Base-by-base conservation (phyloP, 495 filamentous ascomycete species). In the Penicillium paxilli region DNA sequence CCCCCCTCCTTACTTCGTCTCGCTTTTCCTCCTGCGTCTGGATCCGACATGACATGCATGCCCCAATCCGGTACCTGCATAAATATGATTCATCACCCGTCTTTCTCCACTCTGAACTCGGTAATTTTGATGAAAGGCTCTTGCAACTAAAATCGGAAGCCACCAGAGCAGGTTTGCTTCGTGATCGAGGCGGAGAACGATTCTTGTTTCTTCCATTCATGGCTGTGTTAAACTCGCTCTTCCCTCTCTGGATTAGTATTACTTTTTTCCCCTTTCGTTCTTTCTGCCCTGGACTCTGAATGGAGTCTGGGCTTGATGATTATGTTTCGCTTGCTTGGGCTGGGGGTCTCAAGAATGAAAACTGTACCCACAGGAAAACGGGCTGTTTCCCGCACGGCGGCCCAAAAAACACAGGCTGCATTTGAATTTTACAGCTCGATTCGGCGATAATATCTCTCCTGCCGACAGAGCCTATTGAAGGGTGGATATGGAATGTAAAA, bases 161-260 rank as follows among this genome's bases (percentile, higher is more conserved):
- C 37, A 49, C 30, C 38, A 17, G 19, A 49, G 38, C 38, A 17
- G 19, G 26, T 26, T n/a, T 17, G 35, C 47, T 30, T 40, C 46
- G 24, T 28, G 40, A 14, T 49, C 37, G 51, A 57, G 42, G 55
- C 52, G 54, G 30, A 35, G 57, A 23, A 48, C 21, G 41, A 64
- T 49, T n/a, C 22, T 50, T 56, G 32, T 51, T 49, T 58, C 52
- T 45, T n/a, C n/a, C 23, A 37, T 59, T 64, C 47, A 54, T 54
- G 55, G 50, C 44, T 64, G 46, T 61, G 41, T 63, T 54, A 19
- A 58, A 51, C 49, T 33, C 21, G 45, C 49, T 33, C 32, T 47
- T 40, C 52, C 41, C 54, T 30, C 30, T 35, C 22, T 44, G 25
- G 44, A 47, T 57, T 28, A 52, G 47, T 54, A 51, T 42, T 47